Conservation (phyloP, 2,329 filamentous ascomycete genomes). For the Stenocarpella maydis region DNA sequence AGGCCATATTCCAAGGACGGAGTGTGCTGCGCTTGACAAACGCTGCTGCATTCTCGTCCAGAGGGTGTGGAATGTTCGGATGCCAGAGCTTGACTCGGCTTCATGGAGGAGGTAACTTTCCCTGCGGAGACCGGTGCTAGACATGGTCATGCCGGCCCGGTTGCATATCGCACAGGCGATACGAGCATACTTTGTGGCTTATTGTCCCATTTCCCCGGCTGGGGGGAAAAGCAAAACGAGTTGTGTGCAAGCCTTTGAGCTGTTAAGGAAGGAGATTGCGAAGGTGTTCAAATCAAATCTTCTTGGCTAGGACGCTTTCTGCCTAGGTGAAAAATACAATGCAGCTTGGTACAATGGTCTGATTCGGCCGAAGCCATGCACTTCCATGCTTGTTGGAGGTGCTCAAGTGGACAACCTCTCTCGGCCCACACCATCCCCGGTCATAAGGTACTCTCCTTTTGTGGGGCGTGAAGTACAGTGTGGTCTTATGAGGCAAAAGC, state of each 20-base stretch:
- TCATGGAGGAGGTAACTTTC: no score
- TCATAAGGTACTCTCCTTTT: no score
- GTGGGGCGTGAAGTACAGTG: not conserved
- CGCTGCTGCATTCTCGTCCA: not conserved
- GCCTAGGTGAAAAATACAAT: not conserved
- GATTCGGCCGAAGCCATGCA: not conserved
- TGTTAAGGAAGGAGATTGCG: not conserved
- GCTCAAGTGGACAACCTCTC: no score
- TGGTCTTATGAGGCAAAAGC: not conserved
- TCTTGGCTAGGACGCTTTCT: no score
- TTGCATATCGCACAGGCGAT: not conserved
- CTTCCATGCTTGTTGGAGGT: no score
- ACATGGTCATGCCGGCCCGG: not conserved
- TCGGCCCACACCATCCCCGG: no score
- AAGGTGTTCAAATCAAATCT: not conserved
- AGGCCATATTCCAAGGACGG: not conserved
- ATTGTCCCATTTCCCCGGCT: no score
- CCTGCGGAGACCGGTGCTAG: conserved; percentile 3
- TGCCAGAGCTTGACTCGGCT: not conserved
- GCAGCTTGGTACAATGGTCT: not conserved
- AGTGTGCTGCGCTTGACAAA: not conserved
- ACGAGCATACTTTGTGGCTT: no score
- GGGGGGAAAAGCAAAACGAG: not conserved
- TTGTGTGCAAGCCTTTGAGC: no score
- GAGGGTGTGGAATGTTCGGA: not conserved